Evolutionary conservation across 2,329 filamentous ascomycete genomes (phyloP).

Genomic region (Ophiosphaerella korrae): DNA sequence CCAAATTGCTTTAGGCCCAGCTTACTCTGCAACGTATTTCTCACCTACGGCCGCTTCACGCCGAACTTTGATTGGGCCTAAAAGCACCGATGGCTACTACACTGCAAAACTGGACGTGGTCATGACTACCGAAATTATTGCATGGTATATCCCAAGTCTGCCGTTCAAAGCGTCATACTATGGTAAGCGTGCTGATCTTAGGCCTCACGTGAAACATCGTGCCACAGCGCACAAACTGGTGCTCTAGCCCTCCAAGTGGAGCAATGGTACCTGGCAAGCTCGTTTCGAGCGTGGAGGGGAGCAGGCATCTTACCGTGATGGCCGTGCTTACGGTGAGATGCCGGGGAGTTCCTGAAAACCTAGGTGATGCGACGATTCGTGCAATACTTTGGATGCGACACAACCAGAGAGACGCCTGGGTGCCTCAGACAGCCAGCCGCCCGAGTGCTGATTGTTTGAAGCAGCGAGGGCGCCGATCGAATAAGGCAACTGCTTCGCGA

Average conservation of each 20-base stretch:
- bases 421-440: too few relatives aligned
- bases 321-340: not conserved
- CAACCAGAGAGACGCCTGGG: too few relatives aligned
- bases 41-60: not conserved
- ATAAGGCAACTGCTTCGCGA: slow-evolving; percentile 19
- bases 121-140: not conserved
- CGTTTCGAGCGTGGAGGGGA: not conserved
- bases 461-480: slow-evolving; percentile 8
- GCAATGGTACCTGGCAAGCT: slow-evolving; percentile 1
- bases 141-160: not conserved
- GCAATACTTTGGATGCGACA: not conserved
- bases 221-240: not conserved
- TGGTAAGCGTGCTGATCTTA: slow-evolving; percentile 1
- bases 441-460: slow-evolving; percentile 6
- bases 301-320: slow-evolving; percentile 7
- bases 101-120: not conserved
- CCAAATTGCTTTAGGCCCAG: not conserved
- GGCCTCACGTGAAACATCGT: slow-evolving; percentile 16
- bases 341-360: not conserved
- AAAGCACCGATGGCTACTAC: not conserved
- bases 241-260: not conserved
- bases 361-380: not conserved
- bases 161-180: not conserved
- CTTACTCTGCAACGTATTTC: slow-evolving; percentile 6
- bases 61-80: not conserved